These are phyloP conservation scores for Vicia villosa DNA, from an alignment of 306 rosid genomes.

Conservation along the genomic window DNA sequence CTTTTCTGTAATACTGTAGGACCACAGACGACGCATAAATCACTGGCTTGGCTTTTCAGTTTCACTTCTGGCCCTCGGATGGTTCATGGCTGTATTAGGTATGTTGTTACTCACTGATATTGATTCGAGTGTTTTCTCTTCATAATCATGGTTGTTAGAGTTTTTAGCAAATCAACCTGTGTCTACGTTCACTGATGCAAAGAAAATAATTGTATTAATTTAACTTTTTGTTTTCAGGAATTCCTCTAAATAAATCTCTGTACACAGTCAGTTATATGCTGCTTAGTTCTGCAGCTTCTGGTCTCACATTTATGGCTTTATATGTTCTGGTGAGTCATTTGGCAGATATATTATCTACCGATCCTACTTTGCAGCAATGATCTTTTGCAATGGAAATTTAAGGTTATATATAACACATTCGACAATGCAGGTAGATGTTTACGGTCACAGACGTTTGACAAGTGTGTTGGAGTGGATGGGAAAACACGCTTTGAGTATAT, in stretches of 20 bases:
- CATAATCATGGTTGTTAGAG: conserved; percentile 13
- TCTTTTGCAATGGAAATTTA: too few species aligned
- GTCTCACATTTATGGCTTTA: conserved; percentile 69
- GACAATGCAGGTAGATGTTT: conserved; percentile 70
- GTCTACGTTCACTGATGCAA: conserved; percentile 7
- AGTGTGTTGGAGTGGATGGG: conserved; percentile 86
- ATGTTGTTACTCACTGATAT: conserved; percentile 23
- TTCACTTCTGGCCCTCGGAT: conserved; percentile 58
- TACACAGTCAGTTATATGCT: conserved; percentile 88
- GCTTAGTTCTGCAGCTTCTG: conserved; percentile 74
- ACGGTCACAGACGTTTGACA: conserved; percentile 59
- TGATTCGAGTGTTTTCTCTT: conserved; percentile 16
- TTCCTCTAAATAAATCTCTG: conserved; percentile 77
- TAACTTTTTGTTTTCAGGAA: conserved; percentile 54
- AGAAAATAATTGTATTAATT: conserved; percentile 9
- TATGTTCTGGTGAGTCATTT: conserved; percentile 71
- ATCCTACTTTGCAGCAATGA: background rate
- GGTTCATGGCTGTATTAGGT: conserved; percentile 58
- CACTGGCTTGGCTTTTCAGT: conserved; percentile 64
- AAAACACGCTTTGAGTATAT: conserved; percentile 74
- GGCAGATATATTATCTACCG: background rate
- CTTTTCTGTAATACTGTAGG: conserved; percentile 49
- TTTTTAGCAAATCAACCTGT: conserved; percentile 20
- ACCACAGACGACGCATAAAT: conserved; percentile 67
- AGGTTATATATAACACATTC: background rate